Conservation (phyloP, 2,329 filamentous ascomycete genomes). For the Eutypella sp. region DNA sequence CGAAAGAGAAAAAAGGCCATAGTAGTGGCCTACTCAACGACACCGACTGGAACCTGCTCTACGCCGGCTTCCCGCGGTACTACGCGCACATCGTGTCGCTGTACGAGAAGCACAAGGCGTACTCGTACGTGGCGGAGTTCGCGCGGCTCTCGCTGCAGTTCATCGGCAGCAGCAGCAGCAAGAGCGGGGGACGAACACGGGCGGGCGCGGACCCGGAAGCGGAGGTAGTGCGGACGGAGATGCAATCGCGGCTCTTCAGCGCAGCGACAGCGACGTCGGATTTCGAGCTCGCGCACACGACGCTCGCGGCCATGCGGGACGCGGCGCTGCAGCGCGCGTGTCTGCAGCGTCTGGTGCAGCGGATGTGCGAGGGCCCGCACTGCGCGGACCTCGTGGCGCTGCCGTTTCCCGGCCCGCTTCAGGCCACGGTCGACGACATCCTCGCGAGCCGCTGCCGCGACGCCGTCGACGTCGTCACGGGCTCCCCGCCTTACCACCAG, state of each 20-base stretch:
- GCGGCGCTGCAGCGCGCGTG: conserved; percentile 65
- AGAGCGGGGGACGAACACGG: background rate
- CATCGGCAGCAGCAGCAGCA: conserved; percentile 28
- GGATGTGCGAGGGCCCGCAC: conserved; percentile 64
- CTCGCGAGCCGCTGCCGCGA: conserved; percentile 67
- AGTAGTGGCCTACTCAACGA: conserved; percentile 68
- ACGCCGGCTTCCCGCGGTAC: conserved; percentile 75
- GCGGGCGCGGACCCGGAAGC: conserved; percentile 9
- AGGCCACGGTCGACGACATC: conserved; percentile 73
- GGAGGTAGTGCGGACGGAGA: conserved; percentile 54
- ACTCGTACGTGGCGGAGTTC: conserved; percentile 81
- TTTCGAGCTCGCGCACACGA: conserved; percentile 78
- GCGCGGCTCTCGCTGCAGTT: conserved; percentile 70
- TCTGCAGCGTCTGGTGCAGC: conserved; percentile 64
- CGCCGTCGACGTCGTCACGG: conserved; percentile 58
- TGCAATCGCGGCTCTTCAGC: conserved; percentile 79
- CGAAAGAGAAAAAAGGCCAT: conserved; percentile 45
- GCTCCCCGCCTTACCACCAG: conserved; percentile 74
- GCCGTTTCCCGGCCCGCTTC: conserved; percentile 67
- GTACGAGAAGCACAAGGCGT: conserved; percentile 72
- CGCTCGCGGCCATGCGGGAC: conserved; percentile 68
- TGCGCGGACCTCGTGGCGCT: conserved; percentile 66
- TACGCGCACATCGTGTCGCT: conserved; percentile 80
- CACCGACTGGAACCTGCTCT: conserved; percentile 63
- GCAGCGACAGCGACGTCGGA: conserved; percentile 73